These are phyloP conservation scores for Nidula microcarpa DNA, from an alignment of 768 basidiomycete genomes.

Conservation along the genomic window DNA sequence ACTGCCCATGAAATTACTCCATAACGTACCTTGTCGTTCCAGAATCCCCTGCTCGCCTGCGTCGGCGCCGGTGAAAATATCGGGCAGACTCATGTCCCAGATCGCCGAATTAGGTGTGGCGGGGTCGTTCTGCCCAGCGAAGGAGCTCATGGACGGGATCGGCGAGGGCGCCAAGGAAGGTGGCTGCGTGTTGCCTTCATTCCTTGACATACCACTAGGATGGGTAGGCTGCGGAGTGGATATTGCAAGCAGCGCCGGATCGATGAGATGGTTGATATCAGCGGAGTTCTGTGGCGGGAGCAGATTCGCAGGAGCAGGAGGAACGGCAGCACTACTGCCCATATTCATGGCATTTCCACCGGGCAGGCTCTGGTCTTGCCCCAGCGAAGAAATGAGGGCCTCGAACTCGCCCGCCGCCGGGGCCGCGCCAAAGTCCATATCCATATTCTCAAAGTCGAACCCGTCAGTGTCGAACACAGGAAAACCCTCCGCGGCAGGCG, in stretches of 20 bases:
- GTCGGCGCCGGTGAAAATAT: constrained; percentile 15
- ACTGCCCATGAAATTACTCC: no score
- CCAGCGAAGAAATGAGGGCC: not conserved
- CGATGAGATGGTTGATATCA: constrained; percentile 18
- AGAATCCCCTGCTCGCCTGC: not conserved
- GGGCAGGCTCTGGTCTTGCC: not conserved
- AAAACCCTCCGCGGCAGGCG: not conserved
- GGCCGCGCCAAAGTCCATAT: not conserved
- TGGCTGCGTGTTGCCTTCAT: constrained; percentile 3
- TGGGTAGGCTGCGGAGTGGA: constrained; percentile 10
- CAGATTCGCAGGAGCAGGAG: not conserved
- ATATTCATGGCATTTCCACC: not conserved
- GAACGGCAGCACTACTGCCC: not conserved
- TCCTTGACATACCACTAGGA: not conserved
- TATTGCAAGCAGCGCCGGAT: constrained; percentile 27
- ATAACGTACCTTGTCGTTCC: constrained; percentile 23
- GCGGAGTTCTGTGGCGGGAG: not conserved
- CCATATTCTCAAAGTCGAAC: not conserved
- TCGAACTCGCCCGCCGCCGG: constrained; percentile 4
- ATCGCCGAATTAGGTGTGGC: constrained; percentile 30
- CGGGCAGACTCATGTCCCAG: constrained; percentile 31
- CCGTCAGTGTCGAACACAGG: not conserved
- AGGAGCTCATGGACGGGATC: constrained; percentile 25
- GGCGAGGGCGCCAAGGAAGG: constrained; percentile 22
- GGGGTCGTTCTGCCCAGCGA: constrained; percentile 24